Evolutionary conservation across 1,284 basidiomycete species (phyloP).

Genomic region (Rhodofomes roseus): DNA sequence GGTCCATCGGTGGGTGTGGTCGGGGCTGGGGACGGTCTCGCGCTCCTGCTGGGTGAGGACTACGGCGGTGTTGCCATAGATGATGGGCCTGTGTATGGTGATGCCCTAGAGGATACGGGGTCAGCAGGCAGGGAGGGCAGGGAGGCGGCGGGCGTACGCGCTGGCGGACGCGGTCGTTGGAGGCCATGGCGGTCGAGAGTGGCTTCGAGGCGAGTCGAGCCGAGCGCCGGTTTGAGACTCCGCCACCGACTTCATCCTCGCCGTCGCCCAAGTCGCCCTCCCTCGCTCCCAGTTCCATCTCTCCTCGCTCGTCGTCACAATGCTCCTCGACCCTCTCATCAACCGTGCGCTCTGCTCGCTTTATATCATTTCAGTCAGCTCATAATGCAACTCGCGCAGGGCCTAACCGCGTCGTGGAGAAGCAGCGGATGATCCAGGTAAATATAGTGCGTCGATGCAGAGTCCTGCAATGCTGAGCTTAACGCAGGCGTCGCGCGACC

Average conservation of each 20-base stretch:
- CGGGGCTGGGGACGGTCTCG: slow-evolving; percentile 47
- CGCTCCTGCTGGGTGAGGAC: slow-evolving; percentile 79
- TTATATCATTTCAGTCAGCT: background rate
- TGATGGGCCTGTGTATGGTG: slow-evolving; percentile 86
- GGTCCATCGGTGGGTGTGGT: slow-evolving; percentile 97
- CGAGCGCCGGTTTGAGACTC: slow-evolving; percentile 26
- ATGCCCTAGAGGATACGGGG: slow-evolving; percentile 59
- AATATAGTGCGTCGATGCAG: background rate
- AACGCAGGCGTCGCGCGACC: slow-evolving; percentile 33
- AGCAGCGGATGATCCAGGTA: slow-evolving; percentile 66
- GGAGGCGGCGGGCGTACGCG: slow-evolving; percentile 46
- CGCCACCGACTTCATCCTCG: slow-evolving; percentile 18
- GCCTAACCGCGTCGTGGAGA: slow-evolving; percentile 61
- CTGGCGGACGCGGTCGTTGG: slow-evolving; percentile 70
- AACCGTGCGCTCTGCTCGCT: slow-evolving; percentile 29
- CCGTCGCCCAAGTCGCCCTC: slow-evolving; percentile 12
- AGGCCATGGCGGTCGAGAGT: slow-evolving; percentile 26
- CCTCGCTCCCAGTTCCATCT: slow-evolving; percentile 17
- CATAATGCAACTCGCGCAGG: slow-evolving; percentile 33
- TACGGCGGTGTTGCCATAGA: slow-evolving; percentile 94
- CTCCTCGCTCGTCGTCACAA: slow-evolving; percentile 10
- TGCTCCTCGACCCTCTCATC: slow-evolving; percentile 55
- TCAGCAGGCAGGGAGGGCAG: background rate
- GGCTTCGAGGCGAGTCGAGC: slow-evolving; percentile 23
- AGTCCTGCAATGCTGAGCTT: background rate